Evolutionary conservation across 1,284 basidiomycete species (phyloP), one percentile per base, ranked within the genome.

Genomic region (Apiotrichum montevideense): DNA sequence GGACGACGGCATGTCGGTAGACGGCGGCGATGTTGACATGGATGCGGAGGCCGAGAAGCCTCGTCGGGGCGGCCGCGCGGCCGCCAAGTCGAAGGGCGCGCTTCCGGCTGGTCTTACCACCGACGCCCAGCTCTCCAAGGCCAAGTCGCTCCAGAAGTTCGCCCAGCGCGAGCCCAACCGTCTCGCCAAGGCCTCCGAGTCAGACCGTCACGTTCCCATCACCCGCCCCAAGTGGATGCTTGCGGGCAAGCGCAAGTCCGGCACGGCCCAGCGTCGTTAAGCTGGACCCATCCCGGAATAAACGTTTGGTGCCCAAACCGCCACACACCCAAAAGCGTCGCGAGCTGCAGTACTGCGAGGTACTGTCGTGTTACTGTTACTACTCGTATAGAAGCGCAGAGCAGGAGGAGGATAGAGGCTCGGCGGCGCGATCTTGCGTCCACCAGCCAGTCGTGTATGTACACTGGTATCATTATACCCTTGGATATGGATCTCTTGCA

Each of bases 101-200:
- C 58, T 63, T 35, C 58, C 56, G 35, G 85, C 86, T n/a, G 91
- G 92, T 70, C 76, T 96, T 79, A 83, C 86, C 48, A 85, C 87
- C 65, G 80, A 83, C 55, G 80, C 87, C 83, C 90, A 96, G 85
- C 83, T 81, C 37, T 80, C 83, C 61, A 87, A 86, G 73, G 89
- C 92, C 15, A 79, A 84, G 74, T 84, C 85, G 71, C 80, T 96
- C 53, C 87, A 89, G 61, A 87, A 89, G 67, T 82, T 94, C 58
- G 86, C 86, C 13, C 90, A 94, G 74, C 82, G 93, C 65, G 83
- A 83, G 61, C 87, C 90, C 60, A 93, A 94, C 74, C 85, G 85
- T 80, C 81, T 86, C 45, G 93, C 91, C 33, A 90, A 87, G 72
- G 92, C 91, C 45, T 89, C 88, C 62, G 93, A 97, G 80, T 81